Percentiles rank a stretch among this genome's conserved stretches.
phyloP scores from a whole-genome alignment of 331 rosid species.

The Malus hybrid region DNA sequence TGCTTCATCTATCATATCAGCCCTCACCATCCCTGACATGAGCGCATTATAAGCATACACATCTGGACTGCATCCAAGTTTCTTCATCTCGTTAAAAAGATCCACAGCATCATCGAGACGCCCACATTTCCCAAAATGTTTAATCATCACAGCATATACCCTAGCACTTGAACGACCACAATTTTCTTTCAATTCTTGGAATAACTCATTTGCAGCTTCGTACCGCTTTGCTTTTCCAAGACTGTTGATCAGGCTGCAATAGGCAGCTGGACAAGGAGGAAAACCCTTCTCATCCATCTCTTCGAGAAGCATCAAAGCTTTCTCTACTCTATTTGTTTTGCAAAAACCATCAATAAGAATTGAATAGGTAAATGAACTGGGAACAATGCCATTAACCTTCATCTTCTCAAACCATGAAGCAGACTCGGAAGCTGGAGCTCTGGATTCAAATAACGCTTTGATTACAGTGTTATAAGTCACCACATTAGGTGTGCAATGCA shows the following conservation, averaged over 20 bases:
- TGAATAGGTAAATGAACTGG: conserved; percentile 82
- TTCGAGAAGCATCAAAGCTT: conserved; percentile 90
- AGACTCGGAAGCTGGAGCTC: conserved; percentile 56
- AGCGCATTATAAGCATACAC: conserved; percentile 91
- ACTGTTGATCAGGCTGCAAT: conserved; percentile 87
- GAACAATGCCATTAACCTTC: conserved; percentile 60
- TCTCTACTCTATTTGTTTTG: conserved; percentile 81
- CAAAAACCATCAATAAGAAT: conserved; percentile 90
- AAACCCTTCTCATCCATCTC: conserved; percentile 97
- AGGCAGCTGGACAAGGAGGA: conserved; percentile 96
- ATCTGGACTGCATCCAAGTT: conserved; percentile 77
- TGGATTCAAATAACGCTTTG: conserved; percentile 65
- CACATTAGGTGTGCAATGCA: conserved; percentile 60
- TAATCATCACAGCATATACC: conserved; percentile 96
- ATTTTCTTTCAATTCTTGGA: conserved; percentile 84
- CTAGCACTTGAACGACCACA: conserved; percentile 85
- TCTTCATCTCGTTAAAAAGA: conserved; percentile 75
- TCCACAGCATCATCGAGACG: conserved; percentile 63
- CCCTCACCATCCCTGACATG: conserved; percentile 93
- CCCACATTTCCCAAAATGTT: conserved; percentile 89
- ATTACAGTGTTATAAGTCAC: conserved; percentile 78
- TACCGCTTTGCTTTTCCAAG: conserved; percentile 91
- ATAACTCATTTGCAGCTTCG: conserved; percentile 89
- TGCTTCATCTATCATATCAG: conserved; percentile 69
- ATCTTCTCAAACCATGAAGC: conserved; percentile 76